Percentiles rank a stretch among this genome's conserved stretches.
phyloP scores from a whole-genome alignment of 140 eudicot species.

The Ambrosia hybrid region DNA sequence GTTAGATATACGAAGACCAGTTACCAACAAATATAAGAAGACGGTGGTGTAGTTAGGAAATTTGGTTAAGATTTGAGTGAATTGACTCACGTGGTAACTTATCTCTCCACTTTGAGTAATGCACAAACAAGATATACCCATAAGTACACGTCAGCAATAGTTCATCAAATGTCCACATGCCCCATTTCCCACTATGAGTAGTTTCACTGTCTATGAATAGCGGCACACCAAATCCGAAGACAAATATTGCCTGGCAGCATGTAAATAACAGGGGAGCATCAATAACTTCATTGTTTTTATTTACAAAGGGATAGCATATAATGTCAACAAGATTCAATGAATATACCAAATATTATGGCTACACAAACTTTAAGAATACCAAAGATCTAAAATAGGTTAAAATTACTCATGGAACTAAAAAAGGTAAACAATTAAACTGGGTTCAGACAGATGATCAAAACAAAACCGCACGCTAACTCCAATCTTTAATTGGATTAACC shows the following conservation, averaged over 20 bases:
- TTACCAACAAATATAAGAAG: neutral
- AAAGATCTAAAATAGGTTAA: neutral
- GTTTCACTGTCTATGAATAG: slow-evolving; percentile 49
- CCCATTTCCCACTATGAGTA: slow-evolving; percentile 60
- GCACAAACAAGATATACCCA: slow-evolving; percentile 69
- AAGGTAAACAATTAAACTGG: neutral
- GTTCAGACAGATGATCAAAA: slow-evolving; percentile 4
- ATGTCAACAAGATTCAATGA: neutral
- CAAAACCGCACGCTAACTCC: neutral
- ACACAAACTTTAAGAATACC: slow-evolving; percentile 2
- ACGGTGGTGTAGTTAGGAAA: neutral
- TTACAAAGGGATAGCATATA: slow-evolving; percentile 3
- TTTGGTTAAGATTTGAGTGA: neutral
- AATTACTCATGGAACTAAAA: neutral
- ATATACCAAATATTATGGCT: slow-evolving; percentile 1
- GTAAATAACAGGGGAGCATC: neutral
- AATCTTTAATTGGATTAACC: neutral
- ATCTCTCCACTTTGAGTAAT: slow-evolving; percentile 83
- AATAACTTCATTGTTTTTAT: neutral
- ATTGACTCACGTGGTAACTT: slow-evolving; percentile 74
- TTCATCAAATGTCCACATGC: slow-evolving; percentile 52
- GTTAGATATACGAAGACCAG: neutral
- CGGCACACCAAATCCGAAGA: slow-evolving; percentile 75
- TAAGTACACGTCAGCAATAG: slow-evolving; percentile 58
- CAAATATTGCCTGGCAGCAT: slow-evolving; percentile 52